A percentile compares a stretch with the other conserved stretches of the same genome.
phyloP scores from a whole-genome alignment of 148 eudicot species.

The Amaranthus cruentus region DNA sequence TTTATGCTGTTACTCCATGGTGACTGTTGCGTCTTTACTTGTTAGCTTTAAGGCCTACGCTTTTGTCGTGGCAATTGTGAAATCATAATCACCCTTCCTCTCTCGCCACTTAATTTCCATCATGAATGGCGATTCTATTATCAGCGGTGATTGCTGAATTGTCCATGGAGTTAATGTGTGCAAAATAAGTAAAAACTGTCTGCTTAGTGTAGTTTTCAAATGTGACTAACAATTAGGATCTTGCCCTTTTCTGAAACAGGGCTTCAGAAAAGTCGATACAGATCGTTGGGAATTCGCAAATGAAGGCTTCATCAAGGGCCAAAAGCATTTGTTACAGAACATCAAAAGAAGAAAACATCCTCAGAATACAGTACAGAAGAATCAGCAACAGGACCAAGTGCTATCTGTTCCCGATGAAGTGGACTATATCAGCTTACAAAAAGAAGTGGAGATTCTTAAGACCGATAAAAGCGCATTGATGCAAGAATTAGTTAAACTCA shows the following conservation, averaged over 20 bases:
- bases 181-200: too few relatives aligned
- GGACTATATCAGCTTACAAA: constrained; percentile 35
- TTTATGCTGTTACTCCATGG: too few relatives aligned
- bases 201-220: too few relatives aligned
- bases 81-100: too few relatives aligned
- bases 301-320: constrained; percentile 63
- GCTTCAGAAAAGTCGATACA: constrained; percentile 73
- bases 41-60: too few relatives aligned
- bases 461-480: constrained; percentile 49
- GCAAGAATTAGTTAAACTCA: constrained; percentile 60
- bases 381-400: constrained; percentile 23
- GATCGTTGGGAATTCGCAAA: constrained; percentile 73
- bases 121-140: too few relatives aligned
- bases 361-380: constrained; percentile 32
- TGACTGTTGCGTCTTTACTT: too few relatives aligned
- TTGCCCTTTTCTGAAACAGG: constrained; percentile 34
- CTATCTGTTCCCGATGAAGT: constrained; percentile 33
- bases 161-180: too few relatives aligned
- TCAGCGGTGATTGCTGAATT: too few relatives aligned
- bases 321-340: constrained; percentile 56
- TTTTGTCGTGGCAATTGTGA: too few relatives aligned
- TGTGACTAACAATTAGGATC: too few relatives aligned
- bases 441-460: constrained; percentile 74
- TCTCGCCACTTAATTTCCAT: too few relatives aligned
- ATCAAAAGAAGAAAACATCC: constrained; percentile 60